Evolutionary conservation across 805 yeast genomes (phyloP), one percentile per base, ranked within the genome.

Genomic region (Lipomyces kockii): DNA sequence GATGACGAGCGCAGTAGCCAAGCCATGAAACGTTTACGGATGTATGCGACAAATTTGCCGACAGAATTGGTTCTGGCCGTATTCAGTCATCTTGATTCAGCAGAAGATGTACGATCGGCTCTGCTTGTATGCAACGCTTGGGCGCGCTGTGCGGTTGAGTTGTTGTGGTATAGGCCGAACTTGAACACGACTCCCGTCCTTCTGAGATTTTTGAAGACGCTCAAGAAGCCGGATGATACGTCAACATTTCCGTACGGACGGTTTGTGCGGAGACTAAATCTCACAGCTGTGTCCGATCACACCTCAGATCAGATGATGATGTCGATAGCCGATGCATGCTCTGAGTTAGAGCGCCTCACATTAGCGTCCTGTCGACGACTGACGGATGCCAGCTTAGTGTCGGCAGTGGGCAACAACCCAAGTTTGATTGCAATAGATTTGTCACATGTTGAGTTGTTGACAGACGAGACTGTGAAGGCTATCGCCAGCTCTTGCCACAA

Each of bases 121-220:
- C 60, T 91, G 69, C 82, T 91, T 0, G 93, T 91, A 7, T 92
- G 97, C 78, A 87, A 86, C 73, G 84, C 87, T 68, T 92, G 97
- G 89, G 90, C 92, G 11, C 85, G 86, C 71, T 81, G 90, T 54
- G 87, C 90, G 14, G 87, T 92, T 11, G 97, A 91, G 74, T 82
- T 89, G 54, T 80, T 93, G 37, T 93, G 97, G 96, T 90, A 91
- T 76, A 85, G 98, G 67, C 97, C 98, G 2, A 85, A 85, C 55
- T 83, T 91, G 77, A 85, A 84, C 69, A 81, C 82, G 67, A 83
- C 81, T 58, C 67, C 76, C 1, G 81, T 87, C 2, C 84, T 86
- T 71, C 78, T 78, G 56, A 84, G 85, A 68, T 83, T 92, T 60
- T 80, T 84, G 59, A 79, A 81, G 56, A 86, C 91, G 55, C 84